Evolutionary conservation across 257 asterid species (phyloP).

Genomic region (Agastache rugosa): DNA sequence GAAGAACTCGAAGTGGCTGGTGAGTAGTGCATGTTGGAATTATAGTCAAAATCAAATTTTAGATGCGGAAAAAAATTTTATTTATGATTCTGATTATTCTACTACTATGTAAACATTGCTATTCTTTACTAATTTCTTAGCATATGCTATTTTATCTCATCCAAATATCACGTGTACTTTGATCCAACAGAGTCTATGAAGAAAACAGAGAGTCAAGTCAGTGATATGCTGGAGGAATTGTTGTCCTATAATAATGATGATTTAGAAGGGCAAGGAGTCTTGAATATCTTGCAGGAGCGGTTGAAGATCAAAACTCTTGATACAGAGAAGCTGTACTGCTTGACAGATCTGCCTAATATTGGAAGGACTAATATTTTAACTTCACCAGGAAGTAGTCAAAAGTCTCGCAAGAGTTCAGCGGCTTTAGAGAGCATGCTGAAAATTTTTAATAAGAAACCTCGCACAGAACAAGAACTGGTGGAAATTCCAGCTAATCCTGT

Average conservation of each 20-base stretch:
- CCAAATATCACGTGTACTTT: slow-evolving; percentile 28
- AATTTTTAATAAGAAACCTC: slow-evolving; percentile 44
- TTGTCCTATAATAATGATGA: slow-evolving; percentile 57
- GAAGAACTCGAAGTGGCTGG: slow-evolving; percentile 62
- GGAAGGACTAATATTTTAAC: slow-evolving; percentile 50
- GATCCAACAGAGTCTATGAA: slow-evolving; percentile 47
- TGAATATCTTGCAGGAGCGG: slow-evolving; percentile 67
- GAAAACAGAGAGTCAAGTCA: slow-evolving; percentile 43
- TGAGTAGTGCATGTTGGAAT: slow-evolving; percentile 43
- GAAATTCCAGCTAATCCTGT: slow-evolving; percentile 37
- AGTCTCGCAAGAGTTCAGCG: slow-evolving; percentile 48
- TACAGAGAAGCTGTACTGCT: slow-evolving; percentile 42
- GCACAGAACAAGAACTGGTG: slow-evolving; percentile 35
- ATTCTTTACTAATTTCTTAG: slow-evolving; percentile 21
- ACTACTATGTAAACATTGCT: not conserved
- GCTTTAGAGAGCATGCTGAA: slow-evolving; percentile 50
- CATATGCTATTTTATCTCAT: slow-evolving; percentile 29
- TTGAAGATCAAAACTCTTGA: slow-evolving; percentile 74
- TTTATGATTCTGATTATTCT: slow-evolving; percentile 15
- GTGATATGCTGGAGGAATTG: slow-evolving; percentile 56
- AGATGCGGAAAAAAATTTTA: slow-evolving; percentile 13
- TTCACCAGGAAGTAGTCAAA: slow-evolving; percentile 49
- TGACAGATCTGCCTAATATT: slow-evolving; percentile 50
- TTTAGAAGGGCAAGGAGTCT: slow-evolving; percentile 65
- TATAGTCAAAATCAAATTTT: slow-evolving; percentile 25